Evolutionary conservation across 768 basidiomycete species (phyloP), one percentile per base, ranked within the genome.

Genomic region (Suillus placidus): DNA sequence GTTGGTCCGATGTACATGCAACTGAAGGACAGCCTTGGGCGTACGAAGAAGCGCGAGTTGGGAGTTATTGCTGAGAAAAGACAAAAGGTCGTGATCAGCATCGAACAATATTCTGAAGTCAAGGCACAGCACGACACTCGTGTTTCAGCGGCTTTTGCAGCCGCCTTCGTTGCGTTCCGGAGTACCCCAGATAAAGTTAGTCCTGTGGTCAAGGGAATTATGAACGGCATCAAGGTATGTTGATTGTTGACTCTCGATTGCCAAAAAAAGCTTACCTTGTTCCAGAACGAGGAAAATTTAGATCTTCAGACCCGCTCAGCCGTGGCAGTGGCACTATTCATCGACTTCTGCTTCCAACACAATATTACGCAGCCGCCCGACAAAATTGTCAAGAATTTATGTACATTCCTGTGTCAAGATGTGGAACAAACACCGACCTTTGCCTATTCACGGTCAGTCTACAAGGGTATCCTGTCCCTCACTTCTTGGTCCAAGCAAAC

Each of bases 381-480:
- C 71, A 99, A 99, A 82, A 94, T 99, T 64, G 88, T 99, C 68
- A 95, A 94, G 80, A 99, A 99, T 74, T 86, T 99, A 9, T 97
- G 94, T 80, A 95, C 94, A 0, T 99, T 99, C 79, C 81, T 99
- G 6, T 99, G 97, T 73, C 93, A 95, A 71, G 97, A 99, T 74
- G 83, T 86, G 9, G 88, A 91, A 49, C 86, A 91, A 62, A 97
- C 95, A 0, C 97, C 97, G 4, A 90, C 97, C 1, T 99, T 99
- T 74, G 84, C 89, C 1, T 85, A 84, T 71, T 80, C 82, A 9
- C 85, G 88, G 60, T 87, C 86, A 66, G 75, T 83, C 23, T 77
- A 79, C 57, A 85, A 90, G 20, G 95, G 92, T 1, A 92, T 98
- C 45, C 80, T 97, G 23, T 93, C 94, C 2, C 88, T 95, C 71